Evolutionary conservation across 2,329 filamentous ascomycete species (phyloP).

Genomic region (Penicillium occitanis): DNA sequence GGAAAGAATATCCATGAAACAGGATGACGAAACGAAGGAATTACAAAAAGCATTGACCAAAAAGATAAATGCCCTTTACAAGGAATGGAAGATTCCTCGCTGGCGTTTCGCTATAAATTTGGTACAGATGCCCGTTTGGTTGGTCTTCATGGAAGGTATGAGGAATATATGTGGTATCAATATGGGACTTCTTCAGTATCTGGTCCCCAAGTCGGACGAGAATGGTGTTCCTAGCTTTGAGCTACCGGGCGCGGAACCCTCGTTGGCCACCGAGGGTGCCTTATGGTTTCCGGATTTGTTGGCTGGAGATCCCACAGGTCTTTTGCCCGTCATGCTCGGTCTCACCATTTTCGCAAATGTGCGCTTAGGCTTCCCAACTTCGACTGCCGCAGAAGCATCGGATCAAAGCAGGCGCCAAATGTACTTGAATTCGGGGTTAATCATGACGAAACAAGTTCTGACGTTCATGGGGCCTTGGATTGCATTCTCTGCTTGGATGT

Average conservation of each 20-base stretch:
- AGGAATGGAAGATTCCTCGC: conserved; percentile 34
- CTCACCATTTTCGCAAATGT: conserved; percentile 53
- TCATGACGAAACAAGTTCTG: conserved; percentile 31
- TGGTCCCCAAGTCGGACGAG: conserved; percentile 32
- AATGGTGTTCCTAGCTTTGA: conserved; percentile 22
- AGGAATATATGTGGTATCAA: conserved; percentile 49
- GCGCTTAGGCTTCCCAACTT: conserved; percentile 29
- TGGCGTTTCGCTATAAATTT: conserved; percentile 19
- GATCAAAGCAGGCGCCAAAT: conserved; percentile 32
- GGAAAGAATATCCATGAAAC: conserved; percentile 22
- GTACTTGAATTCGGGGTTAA: not conserved
- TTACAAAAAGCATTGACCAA: conserved; percentile 29
- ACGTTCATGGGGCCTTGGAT: conserved; percentile 42
- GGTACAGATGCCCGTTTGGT: conserved; percentile 49
- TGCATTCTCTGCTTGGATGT: conserved; percentile 32
- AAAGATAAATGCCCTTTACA: conserved; percentile 32
- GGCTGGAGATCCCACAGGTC: conserved; percentile 51
- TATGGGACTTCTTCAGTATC: conserved; percentile 42
- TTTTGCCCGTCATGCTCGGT: conserved; percentile 52
- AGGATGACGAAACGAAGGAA: conserved; percentile 18
- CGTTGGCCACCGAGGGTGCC: conserved; percentile 57
- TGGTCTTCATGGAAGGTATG: conserved; percentile 49
- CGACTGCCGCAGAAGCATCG: conserved; percentile 25
- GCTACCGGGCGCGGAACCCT: conserved; percentile 45
- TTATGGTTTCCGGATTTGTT: conserved; percentile 62